Evolutionary conservation across 495 filamentous ascomycete species (phyloP).

Genomic region (Daldinia caldariorum): DNA sequence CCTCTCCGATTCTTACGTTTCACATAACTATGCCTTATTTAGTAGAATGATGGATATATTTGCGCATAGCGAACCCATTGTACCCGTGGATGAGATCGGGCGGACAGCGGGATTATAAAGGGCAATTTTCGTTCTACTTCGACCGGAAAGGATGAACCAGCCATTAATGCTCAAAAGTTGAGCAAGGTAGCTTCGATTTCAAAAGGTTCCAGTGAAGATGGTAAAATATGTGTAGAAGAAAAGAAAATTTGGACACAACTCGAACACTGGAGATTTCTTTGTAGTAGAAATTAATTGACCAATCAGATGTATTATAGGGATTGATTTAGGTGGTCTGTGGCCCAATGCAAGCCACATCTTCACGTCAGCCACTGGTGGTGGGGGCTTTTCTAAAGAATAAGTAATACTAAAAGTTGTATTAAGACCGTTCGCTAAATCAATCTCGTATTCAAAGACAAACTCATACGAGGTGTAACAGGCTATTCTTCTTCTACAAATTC

Average conservation of each 20-base stretch:
- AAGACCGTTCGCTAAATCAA: neutral
- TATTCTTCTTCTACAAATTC: constrained; percentile 17
- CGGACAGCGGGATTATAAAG: constrained; percentile 50
- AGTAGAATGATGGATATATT: constrained; percentile 29
- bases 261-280: constrained; percentile 26
- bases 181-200: constrained; percentile 31
- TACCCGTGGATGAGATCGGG: constrained; percentile 41
- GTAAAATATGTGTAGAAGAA: constrained; percentile 54
- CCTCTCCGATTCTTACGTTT: neutral
- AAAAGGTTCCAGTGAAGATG: constrained; percentile 45
- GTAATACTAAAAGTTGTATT: neutral
- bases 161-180: constrained; percentile 17
- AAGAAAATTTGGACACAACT: constrained; percentile 14
- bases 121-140: constrained; percentile 47
- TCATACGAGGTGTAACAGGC: constrained; percentile 18
- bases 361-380: constrained; percentile 11
- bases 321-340: constrained; percentile 1
- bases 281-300: constrained; percentile 21
- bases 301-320: constrained; percentile 8
- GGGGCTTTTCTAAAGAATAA: neutral
- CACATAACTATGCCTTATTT: neutral
- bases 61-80: constrained; percentile 52
- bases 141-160: constrained; percentile 37
- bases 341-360: constrained; percentile 9
- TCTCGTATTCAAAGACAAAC: constrained; percentile 21